Percentiles rank a stretch among this genome's conserved stretches.
These are phyloP conservation scores for Wickerhamiella sergipiensis DNA, from an alignment of 805 yeast species.

Conservation along the genomic window DNA sequence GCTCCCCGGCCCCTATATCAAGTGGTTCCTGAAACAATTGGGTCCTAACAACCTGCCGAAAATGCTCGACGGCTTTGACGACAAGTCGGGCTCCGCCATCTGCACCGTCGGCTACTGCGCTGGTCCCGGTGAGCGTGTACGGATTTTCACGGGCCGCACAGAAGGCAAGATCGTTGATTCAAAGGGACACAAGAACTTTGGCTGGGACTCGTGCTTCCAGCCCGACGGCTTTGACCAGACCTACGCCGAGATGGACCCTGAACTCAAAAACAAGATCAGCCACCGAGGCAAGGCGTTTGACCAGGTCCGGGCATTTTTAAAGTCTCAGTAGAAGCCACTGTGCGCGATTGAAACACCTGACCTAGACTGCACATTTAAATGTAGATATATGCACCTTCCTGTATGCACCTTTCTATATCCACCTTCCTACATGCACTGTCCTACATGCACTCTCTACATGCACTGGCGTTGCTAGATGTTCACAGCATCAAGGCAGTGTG, in stretches of 20 bases:
- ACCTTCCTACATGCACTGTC: no score
- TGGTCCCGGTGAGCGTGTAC: conserved; percentile 61
- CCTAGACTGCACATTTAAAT: no score
- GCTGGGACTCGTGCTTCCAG: conserved; percentile 87
- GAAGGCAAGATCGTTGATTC: conserved; percentile 65
- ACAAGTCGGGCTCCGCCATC: conserved; percentile 73
- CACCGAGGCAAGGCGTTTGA: conserved; percentile 66
- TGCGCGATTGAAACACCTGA: no score
- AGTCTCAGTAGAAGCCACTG: no score
- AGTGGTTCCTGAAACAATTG: conserved; percentile 73
- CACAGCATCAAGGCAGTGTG: not conserved
- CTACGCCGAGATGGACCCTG: conserved; percentile 76
- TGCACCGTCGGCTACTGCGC: conserved; percentile 88
- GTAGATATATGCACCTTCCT: no score
- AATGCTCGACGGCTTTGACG: conserved; percentile 67
- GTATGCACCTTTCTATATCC: no score
- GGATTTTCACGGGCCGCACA: conserved; percentile 73
- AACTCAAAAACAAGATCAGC: conserved; percentile 63
- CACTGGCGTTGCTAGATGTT: no score
- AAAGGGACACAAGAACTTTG: conserved; percentile 72
- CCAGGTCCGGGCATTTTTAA: not conserved
- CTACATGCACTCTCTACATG: no score
- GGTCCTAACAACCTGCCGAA: conserved; percentile 69
- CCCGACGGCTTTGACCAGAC: conserved; percentile 66
- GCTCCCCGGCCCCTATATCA: conserved; percentile 89